Evolutionary conservation across 1,284 basidiomycete species (phyloP), one percentile per base, ranked within the genome.

Genomic region (Rhodotorula sp.): DNA sequence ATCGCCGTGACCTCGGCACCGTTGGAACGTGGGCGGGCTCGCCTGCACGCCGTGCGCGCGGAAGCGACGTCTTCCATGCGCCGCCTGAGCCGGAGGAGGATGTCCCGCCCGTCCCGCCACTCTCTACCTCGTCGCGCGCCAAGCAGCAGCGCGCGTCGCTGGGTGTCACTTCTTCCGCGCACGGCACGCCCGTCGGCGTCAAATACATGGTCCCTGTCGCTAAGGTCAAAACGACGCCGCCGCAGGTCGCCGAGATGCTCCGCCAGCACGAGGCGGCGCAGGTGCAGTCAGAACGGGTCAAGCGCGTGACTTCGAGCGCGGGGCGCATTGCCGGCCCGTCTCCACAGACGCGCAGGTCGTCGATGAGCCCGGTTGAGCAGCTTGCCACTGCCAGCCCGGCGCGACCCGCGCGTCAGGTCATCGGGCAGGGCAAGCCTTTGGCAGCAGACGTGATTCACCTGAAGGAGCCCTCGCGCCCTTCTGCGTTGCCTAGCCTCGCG

Each of bases 161-260:
- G 32, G 53, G 53, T 19, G 51, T 29, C 51, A 29, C n/a, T 9
- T 8, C 50, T 10, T 63, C 51, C 29, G 48, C 21, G 46, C 8
- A 46, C 1, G 36, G 64, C 29, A 44, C 48, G 44, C 67, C 62
- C 29, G 29, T 62, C 54, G 71, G 69, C 1, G 39, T 41, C n/a
- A 69, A 69, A 63, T 73, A 41, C 53, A 76, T 76, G 74, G 69
- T 64, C 2, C 72, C 72, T 9, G 41, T 62, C 3, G 46, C 66
- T 1, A 39, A 56, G 37, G 56, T 73, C 58, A 73, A 70, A 65
- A 66, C 53, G 32, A 69, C 44, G n/a, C 66, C 71, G 27, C 63
- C 63, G 22, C 61, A 75, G 29, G 29, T 67, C 13, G 68, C 55
- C 13, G 55, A 36, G 66, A 32, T 56, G 9, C 44, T 67, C 46